Base-by-base conservation (phyloP, 169 alveolate genomes). In the Ichthyophthirius multifiliis region DNA sequence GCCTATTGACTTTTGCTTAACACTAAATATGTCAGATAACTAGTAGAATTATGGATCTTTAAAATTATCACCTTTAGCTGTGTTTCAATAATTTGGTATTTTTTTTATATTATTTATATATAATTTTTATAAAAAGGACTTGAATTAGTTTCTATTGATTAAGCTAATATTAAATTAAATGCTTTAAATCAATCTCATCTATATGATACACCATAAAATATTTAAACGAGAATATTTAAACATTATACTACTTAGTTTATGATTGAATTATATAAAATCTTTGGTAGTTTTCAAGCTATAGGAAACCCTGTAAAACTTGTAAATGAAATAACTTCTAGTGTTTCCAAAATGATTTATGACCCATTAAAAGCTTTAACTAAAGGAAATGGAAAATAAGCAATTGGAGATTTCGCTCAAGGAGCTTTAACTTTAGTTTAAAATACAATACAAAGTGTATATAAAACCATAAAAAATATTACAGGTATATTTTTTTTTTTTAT, bases 221-320 rank as follows among this genome's bases (percentile, higher is more conserved):
- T 78, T 15, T 43, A 63, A 6, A 44, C 73, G 7, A 78, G 84
- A 78, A 78, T 78, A 64, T 43, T 65, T 0, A 78, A 78, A 31
- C 84, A 78, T 78, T 78, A 78, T 76, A 27, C 63, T 45, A 78
- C 78, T 30, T 65, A 78, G 45, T 78, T 78, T 55, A 64, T 78
- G 65, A 64, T 67, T 9, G 67, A 78, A 35, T 64, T 78, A 30
- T 78, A 78, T 35, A 78, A 78, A 78, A 63, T 78, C 5, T 45
- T 78, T 30, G 84, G 84, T 63, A 63, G 78, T n/a, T 78, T 78
- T 78, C 78, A 78, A 43, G 43, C 73, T 63, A 63, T 78, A 39
- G 84, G 84, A 39, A 78, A 45, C 46, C 84, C 84, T 27, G 84
- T 78, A 6, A 63, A 74, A 13, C 55, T 78, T 7, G 73, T 78